A percentile compares a stretch with the other conserved stretches of the same genome.
These are phyloP conservation scores for Magnaporthales sp. DNA, from an alignment of 2,329 filamentous ascomycete species.

Conservation along the genomic window DNA sequence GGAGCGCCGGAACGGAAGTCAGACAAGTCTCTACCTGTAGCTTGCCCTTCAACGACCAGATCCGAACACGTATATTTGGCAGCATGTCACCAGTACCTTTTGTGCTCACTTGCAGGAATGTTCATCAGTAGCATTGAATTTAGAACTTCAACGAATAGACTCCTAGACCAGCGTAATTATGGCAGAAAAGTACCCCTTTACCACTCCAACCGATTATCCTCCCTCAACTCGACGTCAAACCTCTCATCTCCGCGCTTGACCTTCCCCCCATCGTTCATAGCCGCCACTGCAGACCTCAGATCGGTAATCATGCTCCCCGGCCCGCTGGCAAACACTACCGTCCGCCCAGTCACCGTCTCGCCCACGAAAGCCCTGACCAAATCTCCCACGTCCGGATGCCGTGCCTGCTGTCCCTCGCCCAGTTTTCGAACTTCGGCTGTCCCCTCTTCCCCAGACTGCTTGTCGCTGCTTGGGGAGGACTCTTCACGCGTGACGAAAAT, in stretches of 20 bases:
- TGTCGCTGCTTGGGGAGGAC: slow-evolving; percentile 7
- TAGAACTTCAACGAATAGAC: too few relatives aligned
- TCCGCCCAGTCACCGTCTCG: slow-evolving; percentile 35
- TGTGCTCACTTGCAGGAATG: too few relatives aligned
- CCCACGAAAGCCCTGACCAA: slow-evolving; percentile 41
- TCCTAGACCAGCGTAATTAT: not conserved
- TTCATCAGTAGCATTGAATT: too few relatives aligned
- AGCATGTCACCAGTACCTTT: too few relatives aligned
- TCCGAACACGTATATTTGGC: too few relatives aligned
- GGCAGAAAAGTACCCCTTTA: slow-evolving; percentile 9
- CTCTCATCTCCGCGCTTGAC: slow-evolving; percentile 51
- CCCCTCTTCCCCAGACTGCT: slow-evolving; percentile 9
- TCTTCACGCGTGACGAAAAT: slow-evolving; percentile 51
- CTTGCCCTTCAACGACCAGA: too few relatives aligned
- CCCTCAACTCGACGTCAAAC: slow-evolving; percentile 46
- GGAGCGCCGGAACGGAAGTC: too few relatives aligned
- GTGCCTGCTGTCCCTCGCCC: slow-evolving; percentile 7
- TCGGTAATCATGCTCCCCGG: slow-evolving; percentile 52
- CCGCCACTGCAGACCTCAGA: slow-evolving; percentile 43
- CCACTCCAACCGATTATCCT: slow-evolving; percentile 52
- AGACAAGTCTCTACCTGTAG: too few relatives aligned
- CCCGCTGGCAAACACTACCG: slow-evolving; percentile 50
- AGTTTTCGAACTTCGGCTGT: not conserved
- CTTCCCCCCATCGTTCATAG: slow-evolving; percentile 38
- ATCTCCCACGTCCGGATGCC: slow-evolving; percentile 31